phyloP scores from a whole-genome alignment of 148 eudicot species.

The Tetragonia tetragonoides region DNA sequence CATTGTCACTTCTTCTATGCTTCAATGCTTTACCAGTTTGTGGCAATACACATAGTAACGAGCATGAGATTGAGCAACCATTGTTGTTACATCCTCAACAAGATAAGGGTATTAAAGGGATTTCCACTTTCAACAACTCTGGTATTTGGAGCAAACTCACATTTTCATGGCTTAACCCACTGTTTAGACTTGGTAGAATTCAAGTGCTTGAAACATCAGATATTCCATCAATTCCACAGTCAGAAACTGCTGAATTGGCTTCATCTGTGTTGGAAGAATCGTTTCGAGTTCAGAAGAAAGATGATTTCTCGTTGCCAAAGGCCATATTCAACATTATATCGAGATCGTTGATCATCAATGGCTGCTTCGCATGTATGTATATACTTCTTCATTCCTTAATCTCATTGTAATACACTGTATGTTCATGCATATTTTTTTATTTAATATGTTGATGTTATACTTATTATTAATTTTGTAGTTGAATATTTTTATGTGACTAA shows the following conservation, averaged over 20 bases:
- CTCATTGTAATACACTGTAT: neutral
- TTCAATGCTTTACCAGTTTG: slow-evolving; percentile 34
- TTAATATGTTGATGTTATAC: too few relatives aligned
- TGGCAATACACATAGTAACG: slow-evolving; percentile 13
- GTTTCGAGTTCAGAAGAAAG: slow-evolving; percentile 48
- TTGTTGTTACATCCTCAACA: slow-evolving; percentile 38
- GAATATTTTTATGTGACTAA: too few relatives aligned
- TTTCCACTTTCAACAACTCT: slow-evolving; percentile 33
- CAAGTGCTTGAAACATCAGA: slow-evolving; percentile 52
- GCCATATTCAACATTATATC: slow-evolving; percentile 52
- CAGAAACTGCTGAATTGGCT: slow-evolving; percentile 67
- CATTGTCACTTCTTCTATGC: slow-evolving; percentile 55
- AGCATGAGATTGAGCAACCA: slow-evolving; percentile 41
- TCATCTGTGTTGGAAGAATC: slow-evolving; percentile 64
- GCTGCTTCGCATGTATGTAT: slow-evolving; percentile 64
- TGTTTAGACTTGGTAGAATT: slow-evolving; percentile 55
- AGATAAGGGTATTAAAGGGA: slow-evolving; percentile 13
- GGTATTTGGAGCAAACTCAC: slow-evolving; percentile 62
- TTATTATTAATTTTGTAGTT: too few relatives aligned
- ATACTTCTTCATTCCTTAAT: neutral
- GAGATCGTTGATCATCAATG: slow-evolving; percentile 65
- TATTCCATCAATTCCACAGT: slow-evolving; percentile 57
- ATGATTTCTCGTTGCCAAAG: slow-evolving; percentile 39
- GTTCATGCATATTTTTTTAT: too few relatives aligned
- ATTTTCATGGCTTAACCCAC: slow-evolving; percentile 82